Base-by-base conservation (phyloP, 129 eudicot species). In the Flaveria brownii region DNA sequence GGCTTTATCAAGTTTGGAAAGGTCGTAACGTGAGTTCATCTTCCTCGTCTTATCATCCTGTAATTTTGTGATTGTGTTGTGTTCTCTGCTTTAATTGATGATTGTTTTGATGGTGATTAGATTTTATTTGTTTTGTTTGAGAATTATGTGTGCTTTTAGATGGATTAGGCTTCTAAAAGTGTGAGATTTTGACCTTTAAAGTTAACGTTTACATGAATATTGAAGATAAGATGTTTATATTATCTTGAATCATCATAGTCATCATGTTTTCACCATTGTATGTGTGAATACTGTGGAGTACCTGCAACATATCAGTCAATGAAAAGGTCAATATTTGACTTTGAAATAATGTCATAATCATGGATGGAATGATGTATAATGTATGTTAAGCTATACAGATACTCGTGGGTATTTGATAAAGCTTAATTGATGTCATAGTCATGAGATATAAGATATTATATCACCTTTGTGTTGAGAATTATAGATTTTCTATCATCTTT, bases 1-100 rank as follows among this genome's bases (percentile, higher is more conserved):
- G 89, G 87, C 92, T 91, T 43, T 89, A 91, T 85, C 87, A 89
- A 84, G 91, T 91, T 73, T 91, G 97, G 97, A 87, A 83, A 82
- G 97, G 97, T 51, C 92, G 92, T 57, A 91, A 91, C 71, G 97
- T 91, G 88, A 83, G 85, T 67, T 26, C 30, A 56, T 62, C 5
- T 3, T 41, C 12, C 66, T 71, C 17, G 3, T 25, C 65, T 64
- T 22, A 65, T 77, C 55, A 12, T 22, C 33, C 2, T 75, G 36
- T 30, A 3, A 63, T 57, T 20, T 8, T 20, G 17, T 57, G 10
- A 57, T 55, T 55, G 42, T 68, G 17, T 70, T 28, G 50, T 25
- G 1, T n/a, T 0, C 18, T 9, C 54, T 25, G 36, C 65, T 72
- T 54, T 23, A 33, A 57, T 73, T 13, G 6, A 42, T 39, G 15